Evolutionary conservation across 1,284 basidiomycete genomes (phyloP).

Genomic region (Cystobasidium slooffiae): DNA sequence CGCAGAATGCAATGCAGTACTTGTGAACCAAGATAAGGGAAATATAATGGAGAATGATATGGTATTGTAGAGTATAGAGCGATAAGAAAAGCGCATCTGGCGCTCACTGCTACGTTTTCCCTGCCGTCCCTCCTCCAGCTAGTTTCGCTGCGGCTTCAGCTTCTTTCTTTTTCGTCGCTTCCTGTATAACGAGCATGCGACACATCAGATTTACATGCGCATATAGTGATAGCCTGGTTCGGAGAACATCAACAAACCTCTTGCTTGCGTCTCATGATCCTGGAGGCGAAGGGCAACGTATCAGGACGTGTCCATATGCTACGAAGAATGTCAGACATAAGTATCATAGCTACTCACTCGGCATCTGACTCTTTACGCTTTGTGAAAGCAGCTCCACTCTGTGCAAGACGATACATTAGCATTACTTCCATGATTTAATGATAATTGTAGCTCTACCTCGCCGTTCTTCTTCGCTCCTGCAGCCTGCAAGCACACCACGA

Average conservation of each 20-base stretch:
- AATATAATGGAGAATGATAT: background rate
- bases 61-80: background rate
- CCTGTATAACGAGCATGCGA: background rate
- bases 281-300: background rate
- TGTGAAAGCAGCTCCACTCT: conserved; percentile 6
- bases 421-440: too few species aligned
- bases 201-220: background rate
- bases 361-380: conserved; percentile 38
- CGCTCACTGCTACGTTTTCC: conserved; percentile 11
- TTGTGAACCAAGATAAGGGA: background rate
- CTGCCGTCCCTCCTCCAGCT: conserved; percentile 2
- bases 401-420: background rate
- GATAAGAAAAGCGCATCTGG: conserved; percentile 5
- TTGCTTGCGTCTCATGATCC: conserved; percentile 15
- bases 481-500: too few species aligned
- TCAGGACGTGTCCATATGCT: background rate
- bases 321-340: background rate
- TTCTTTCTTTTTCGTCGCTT: conserved; percentile 21
- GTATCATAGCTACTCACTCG: conserved; percentile 1
- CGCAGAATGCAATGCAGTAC: background rate
- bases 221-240: too few species aligned
- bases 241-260: background rate
- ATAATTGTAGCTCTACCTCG: too few species aligned
- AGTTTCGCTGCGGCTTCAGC: conserved; percentile 11
- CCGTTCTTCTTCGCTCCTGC: background rate